A percentile compares a stretch with the other conserved stretches of the same genome.
These are phyloP conservation scores for Tolypocladium pustulatum DNA, from an alignment of 2,329 filamentous ascomycete species.

Conservation along the genomic window DNA sequence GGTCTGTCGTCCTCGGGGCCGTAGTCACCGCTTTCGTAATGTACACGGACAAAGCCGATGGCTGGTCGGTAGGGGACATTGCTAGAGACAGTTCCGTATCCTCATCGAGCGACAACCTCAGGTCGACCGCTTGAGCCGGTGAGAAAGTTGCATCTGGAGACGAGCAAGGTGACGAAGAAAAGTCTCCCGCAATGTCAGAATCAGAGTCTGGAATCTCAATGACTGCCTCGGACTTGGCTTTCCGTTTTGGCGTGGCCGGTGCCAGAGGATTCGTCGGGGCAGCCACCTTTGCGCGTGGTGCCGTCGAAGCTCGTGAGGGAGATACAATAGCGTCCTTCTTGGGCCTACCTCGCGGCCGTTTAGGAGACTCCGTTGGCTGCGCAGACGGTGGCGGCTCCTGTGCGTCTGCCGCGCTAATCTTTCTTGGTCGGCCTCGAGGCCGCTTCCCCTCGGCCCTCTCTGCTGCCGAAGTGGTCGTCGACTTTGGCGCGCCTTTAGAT, in stretches of 20 bases:
- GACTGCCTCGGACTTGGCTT: constrained; percentile 2
- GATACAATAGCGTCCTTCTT: constrained; percentile 20
- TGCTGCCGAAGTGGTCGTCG: not conserved
- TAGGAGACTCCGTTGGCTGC: constrained; percentile 21
- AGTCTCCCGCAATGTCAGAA: constrained; percentile 21
- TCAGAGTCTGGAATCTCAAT: constrained; percentile 45
- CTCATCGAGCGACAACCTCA: constrained; percentile 33
- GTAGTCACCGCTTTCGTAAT: constrained; percentile 46
- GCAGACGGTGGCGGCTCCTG: constrained; percentile 25
- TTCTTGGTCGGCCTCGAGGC: constrained; percentile 23
- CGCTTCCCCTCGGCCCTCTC: constrained; percentile 10
- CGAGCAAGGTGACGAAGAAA: constrained; percentile 20
- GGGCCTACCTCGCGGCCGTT: constrained; percentile 28
- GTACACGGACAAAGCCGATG: constrained; percentile 34
- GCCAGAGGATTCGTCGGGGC: not conserved
- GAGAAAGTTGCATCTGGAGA: constrained; percentile 30
- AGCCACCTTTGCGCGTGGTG: constrained; percentile 4
- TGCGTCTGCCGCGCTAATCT: constrained; percentile 10
- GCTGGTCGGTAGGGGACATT: constrained; percentile 27
- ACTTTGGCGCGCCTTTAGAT: not conserved
- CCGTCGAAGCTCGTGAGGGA: not conserved
- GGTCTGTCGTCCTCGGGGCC: constrained; percentile 38
- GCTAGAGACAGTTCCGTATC: constrained; percentile 33
- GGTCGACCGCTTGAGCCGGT: constrained; percentile 28
- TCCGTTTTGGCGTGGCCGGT: not conserved